Evolutionary conservation across 495 filamentous ascomycete genomes (phyloP), one percentile per base, ranked within the genome.

Genomic region (Penicillium pulvis): DNA sequence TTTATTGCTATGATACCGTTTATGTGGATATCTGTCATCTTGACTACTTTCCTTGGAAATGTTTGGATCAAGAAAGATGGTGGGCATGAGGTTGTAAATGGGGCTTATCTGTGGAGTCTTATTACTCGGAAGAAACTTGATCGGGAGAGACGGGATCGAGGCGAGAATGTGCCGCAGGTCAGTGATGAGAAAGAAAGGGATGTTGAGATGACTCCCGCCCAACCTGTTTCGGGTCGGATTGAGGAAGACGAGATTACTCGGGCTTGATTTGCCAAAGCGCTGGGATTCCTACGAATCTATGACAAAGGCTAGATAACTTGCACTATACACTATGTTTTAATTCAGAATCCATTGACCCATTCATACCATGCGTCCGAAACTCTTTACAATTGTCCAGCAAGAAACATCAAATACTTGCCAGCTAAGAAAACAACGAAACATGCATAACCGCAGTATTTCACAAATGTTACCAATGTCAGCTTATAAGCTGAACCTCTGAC

Each of bases 1-100:
- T 87, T 84, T 57, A 69, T 85, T 33, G 59, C 81, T 1, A 75
- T 87, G 26, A 62, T 81, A 19, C 82, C 83, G 10, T 79, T 85
- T 51, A 76, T 85, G 78, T 76, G 71, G 9, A 35, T 81, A 5
- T 72, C 74, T 53, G 62, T 83, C 1, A 2, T 86, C 1, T 67
- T 71, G 6, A 69, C 76, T 1, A 62, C 69, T 0, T 76, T 80
- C 20, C 46, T 83, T 54, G 83, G 82, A 4, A 85, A 86, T 61
- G 83, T 84, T 2, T 80, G 78, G 71, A 80, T 86, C 43, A 57
- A 59, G 63, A 69, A 71, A 63, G 52, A 59, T 19, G 69, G 62
- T 23, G 57, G 66, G 3, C 66, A 63, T 35, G 60, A 64, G 11
- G 56, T 60, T 47, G 55, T 60, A 2, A 43, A 59, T 51, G 43